Evolutionary conservation across 768 basidiomycete species (phyloP), one percentile per base, ranked within the genome.

Genomic region (Podaxis rugospora): DNA sequence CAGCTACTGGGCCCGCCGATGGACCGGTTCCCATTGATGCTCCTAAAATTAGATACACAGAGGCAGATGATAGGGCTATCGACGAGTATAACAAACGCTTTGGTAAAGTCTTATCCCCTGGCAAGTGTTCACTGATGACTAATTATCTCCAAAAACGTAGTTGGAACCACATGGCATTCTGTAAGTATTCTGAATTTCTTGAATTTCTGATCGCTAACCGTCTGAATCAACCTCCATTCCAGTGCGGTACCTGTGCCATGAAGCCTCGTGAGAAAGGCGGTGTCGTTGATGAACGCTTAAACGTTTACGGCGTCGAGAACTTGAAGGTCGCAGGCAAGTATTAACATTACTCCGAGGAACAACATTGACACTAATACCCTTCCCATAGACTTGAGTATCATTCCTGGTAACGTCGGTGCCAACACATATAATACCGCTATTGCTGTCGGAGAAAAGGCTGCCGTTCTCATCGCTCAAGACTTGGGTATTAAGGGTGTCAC

Each of bases 201-300:
- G 18, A 2, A 49, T 6, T 16, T 14, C 35, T 49, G 6, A 53
- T 37, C 27, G 16, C 18, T 27, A 2, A 11, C 18, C 0, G 32
- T 21, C 42, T 53, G 14, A 49, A 11, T 39, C 28, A 39, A n/a
- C 42, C 46, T 16, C 36, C 9, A 18, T 40, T 28, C 3, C 55
- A 87, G 85, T 74, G 85, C 13, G 86, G 86, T 40, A 88, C 86
- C 0, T 88, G 86, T 61, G 80, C 85, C 0, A 88, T 89, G 87
- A 87, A 87, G 67, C 78, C 84, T 2, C 77, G 80, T 18, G 76
- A 81, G 16, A 58, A 77, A 42, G 81, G 79, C 4, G 87, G 87
- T 13, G 88, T 89, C 3, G 84, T 90, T 6, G 85, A 90, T 65
- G 55, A 79, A 28, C 72, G 73, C n/a, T 70, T 89, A 42, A 84